phyloP scores from a whole-genome alignment of 345 rosid species.

The Camelina laxa region DNA sequence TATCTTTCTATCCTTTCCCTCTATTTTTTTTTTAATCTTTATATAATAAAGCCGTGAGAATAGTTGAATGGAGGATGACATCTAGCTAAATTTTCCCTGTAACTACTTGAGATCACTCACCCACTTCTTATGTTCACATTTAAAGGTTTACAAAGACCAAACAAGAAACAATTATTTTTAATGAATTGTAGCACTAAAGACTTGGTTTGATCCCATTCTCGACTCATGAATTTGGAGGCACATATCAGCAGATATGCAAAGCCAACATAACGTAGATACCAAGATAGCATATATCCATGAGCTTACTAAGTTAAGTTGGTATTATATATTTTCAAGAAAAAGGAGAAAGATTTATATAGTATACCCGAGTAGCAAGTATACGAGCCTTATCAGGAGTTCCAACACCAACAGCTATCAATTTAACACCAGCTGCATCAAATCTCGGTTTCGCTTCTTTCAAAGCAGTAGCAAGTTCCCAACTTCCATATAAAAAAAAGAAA shows the following conservation, averaged over 20 bases:
- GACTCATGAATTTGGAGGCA: neutral
- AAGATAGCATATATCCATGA: neutral
- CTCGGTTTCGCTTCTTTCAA: constrained; percentile 68
- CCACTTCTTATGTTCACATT: neutral
- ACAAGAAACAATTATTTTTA: neutral
- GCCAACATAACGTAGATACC: neutral
- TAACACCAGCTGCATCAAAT: constrained; percentile 83
- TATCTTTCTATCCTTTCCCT: too few species aligned
- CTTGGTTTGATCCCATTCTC: neutral
- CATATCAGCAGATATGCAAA: neutral
- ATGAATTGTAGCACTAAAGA: neutral
- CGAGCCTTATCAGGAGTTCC: constrained; percentile 85
- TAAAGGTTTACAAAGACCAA: neutral
- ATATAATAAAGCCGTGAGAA: neutral
- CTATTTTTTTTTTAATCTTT: too few species aligned
- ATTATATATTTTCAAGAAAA: neutral
- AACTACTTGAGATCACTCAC: neutral
- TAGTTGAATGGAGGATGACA: neutral
- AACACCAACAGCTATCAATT: constrained; percentile 81
- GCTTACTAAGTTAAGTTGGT: neutral
- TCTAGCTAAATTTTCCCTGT: neutral
- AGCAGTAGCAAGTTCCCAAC: constrained; percentile 87
- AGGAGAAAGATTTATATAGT: neutral
- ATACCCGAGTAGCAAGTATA: constrained; percentile 67
- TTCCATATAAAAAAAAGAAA: constrained; percentile 20